Evolutionary conservation across 1,139 yeast species (phyloP).

Genomic region (Yamadazyma taylorii): DNA sequence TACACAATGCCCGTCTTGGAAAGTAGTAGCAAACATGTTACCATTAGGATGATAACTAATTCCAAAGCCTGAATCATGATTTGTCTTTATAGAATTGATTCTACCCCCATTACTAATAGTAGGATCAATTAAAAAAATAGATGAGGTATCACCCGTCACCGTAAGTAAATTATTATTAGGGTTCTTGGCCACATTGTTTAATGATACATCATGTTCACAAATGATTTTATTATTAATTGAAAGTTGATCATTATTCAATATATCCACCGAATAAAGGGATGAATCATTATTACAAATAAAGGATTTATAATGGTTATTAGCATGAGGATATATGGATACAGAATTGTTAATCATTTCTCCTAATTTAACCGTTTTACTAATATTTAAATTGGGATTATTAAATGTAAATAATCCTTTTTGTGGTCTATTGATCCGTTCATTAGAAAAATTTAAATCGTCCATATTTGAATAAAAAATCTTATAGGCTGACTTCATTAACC

Average conservation of each 20-base stretch:
- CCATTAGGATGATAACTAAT: conserved; percentile 78
- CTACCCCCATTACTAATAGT: conserved; percentile 17
- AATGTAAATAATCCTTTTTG: conserved; percentile 64
- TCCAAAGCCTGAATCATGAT: conserved; percentile 81
- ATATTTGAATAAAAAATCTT: conserved; percentile 29
- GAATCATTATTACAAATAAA: conserved; percentile 83
- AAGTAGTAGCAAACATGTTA: conserved; percentile 70
- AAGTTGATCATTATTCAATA: conserved; percentile 52
- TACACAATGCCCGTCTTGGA: conserved; percentile 80
- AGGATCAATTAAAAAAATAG: conserved; percentile 41
- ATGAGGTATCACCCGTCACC: conserved; percentile 43
- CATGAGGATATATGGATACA: conserved; percentile 54
- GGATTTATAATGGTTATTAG: conserved; percentile 44
- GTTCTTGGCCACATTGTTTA: conserved; percentile 39
- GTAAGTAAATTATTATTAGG: conserved; percentile 35
- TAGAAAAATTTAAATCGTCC: conserved; percentile 21
- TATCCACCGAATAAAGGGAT: conserved; percentile 63
- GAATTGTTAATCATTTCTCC: conserved; percentile 86
- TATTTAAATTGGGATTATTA: conserved; percentile 49
- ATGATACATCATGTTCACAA: conserved; percentile 41
- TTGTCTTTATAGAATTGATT: conserved; percentile 45
- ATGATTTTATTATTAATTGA: conserved; percentile 28
- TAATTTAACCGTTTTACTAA: conserved; percentile 51
- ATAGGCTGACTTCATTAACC: conserved; percentile 45
- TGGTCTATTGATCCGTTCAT: conserved; percentile 19